These are phyloP conservation scores for Ganoderma lucidum DNA, from an alignment of 1,284 basidiomycete species.

Conservation along the genomic window DNA sequence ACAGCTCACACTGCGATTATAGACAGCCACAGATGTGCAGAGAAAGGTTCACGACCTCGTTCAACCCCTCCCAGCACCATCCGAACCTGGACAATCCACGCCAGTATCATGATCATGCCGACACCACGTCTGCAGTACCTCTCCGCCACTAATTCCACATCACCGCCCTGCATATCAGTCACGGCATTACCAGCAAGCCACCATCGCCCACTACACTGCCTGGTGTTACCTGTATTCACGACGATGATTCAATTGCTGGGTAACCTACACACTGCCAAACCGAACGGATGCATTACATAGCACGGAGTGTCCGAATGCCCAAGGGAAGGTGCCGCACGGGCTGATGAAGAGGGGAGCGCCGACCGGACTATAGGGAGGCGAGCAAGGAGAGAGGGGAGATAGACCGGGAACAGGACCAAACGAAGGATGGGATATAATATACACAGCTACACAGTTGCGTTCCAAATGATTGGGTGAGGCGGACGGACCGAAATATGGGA, in stretches of 20 bases:
- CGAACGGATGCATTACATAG: neutral
- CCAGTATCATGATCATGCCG: constrained; percentile 16
- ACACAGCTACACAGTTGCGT: constrained; percentile 28
- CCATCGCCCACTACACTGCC: neutral
- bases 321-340: constrained; percentile 1
- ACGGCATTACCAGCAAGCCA: neutral
- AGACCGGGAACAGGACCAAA: neutral
- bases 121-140: neutral
- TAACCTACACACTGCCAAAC: constrained; percentile 8
- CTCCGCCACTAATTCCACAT: neutral
- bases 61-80: constrained; percentile 42
- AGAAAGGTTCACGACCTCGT: constrained; percentile 79
- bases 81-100: constrained; percentile 26
- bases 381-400: neutral
- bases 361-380: neutral
- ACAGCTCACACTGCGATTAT: neutral
- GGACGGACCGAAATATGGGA: constrained; percentile 5
- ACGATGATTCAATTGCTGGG: constrained; percentile 9
- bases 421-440: constrained; percentile 15
- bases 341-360: neutral
- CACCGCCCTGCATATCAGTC: neutral
- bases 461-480: constrained; percentile 16
- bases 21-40: constrained; percentile 75
- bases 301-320: constrained; percentile 17
- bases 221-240: neutral